Evolutionary conservation across 441 rosid species (phyloP).

Genomic region (Eutrema salsugineum): DNA sequence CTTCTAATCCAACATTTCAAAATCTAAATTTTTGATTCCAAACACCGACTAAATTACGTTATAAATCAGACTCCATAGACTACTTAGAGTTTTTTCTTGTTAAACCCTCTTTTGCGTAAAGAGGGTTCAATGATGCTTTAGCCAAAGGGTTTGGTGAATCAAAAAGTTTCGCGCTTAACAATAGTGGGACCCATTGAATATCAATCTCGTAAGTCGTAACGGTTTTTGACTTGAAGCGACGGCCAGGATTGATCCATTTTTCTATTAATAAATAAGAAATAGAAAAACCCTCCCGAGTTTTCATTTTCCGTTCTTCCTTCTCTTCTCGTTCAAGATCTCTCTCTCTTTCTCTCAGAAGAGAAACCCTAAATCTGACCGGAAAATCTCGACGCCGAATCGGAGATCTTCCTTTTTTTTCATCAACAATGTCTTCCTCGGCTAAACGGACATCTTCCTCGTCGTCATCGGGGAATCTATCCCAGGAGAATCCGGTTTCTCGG

Average conservation of each 20-base stretch:
- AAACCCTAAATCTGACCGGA: slow-evolving; percentile 16
- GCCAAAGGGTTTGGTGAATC: background rate
- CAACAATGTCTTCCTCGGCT: slow-evolving; percentile 60
- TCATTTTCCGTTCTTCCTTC: background rate
- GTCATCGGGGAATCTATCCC: slow-evolving; percentile 15
- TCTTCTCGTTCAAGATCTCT: slow-evolving; percentile 1
- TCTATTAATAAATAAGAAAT: background rate
- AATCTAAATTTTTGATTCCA: background rate
- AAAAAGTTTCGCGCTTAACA: slow-evolving; percentile 15
- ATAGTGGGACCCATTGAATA: background rate
- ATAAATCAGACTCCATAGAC: background rate
- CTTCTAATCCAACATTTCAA: background rate
- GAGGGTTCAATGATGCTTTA: background rate
- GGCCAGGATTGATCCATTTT: slow-evolving; percentile 3
- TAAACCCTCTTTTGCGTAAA: background rate
- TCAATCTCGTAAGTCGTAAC: slow-evolving; percentile 17
- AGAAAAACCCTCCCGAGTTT: background rate
- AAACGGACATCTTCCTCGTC: slow-evolving; percentile 49
- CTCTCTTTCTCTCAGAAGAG: background rate
- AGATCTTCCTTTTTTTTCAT: slow-evolving; percentile 57
- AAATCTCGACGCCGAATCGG: slow-evolving; percentile 36
- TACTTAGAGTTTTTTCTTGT: background rate
- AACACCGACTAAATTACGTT: background rate
- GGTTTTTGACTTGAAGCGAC: background rate
- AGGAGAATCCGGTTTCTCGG: slow-evolving; percentile 20